Conservation (phyloP, 1,284 basidiomycete genomes). For the Inonotus obliquus region DNA sequence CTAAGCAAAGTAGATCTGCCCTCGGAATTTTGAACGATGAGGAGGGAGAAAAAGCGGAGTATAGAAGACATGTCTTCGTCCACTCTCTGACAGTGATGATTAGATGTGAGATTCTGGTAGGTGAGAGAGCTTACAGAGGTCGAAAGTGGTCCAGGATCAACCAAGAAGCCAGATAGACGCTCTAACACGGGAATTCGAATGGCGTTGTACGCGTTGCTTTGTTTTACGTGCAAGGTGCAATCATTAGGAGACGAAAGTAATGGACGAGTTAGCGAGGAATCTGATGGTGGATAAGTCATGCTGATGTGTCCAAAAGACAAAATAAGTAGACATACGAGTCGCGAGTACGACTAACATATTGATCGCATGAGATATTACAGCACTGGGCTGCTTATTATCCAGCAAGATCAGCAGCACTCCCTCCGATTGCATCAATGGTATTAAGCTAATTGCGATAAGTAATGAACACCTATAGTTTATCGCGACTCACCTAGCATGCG, state of each 20-base stretch:
- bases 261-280: conserved; percentile 35
- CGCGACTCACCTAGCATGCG: conserved; percentile 37
- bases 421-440: conserved; percentile 33
- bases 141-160: conserved; percentile 38
- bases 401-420: conserved; percentile 46
- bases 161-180: conserved; percentile 45
- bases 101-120: conserved; percentile 9
- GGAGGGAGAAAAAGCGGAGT: conserved; percentile 50
- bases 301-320: background rate
- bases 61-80: conserved; percentile 39
- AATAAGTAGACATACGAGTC: conserved; percentile 41
- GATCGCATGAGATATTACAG: conserved; percentile 42
- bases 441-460: conserved; percentile 32
- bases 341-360: conserved; percentile 51
- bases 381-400: conserved; percentile 42
- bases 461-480: background rate
- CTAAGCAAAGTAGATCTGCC: conserved; percentile 44
- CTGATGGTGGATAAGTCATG: conserved; percentile 23
- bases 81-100: conserved; percentile 27
- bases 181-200: conserved; percentile 45
- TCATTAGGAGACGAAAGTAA: conserved; percentile 30
- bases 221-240: background rate
- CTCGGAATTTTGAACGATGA: conserved; percentile 51
- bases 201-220: background rate
- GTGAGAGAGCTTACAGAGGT: conserved; percentile 36